These are phyloP conservation scores for Carex myosuroides DNA, from an alignment of 176 grass and related monocot species.

Conservation along the genomic window DNA sequence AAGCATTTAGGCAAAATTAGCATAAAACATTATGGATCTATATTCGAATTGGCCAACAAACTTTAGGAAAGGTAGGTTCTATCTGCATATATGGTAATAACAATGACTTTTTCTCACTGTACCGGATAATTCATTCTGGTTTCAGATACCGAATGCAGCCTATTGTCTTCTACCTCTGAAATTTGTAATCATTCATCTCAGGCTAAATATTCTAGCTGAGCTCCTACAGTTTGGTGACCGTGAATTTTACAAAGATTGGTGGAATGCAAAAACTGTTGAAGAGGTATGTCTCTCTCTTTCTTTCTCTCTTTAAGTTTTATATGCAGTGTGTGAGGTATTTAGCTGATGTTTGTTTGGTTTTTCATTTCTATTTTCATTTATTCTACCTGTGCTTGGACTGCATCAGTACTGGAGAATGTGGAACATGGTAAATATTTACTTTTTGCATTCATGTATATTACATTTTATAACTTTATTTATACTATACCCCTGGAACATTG, in stretches of 20 bases:
- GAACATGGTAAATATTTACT: constrained; percentile 79
- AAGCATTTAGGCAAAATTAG: not conserved
- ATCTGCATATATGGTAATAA: not conserved
- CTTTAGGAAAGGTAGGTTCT: not conserved
- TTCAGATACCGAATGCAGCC: not conserved
- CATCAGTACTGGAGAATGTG: constrained; percentile 99
- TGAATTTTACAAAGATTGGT: constrained; percentile 99
- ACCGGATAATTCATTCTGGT: not conserved
- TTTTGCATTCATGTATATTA: constrained; percentile 6
- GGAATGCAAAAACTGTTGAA: constrained; percentile 98
- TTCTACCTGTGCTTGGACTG: constrained; percentile 22
- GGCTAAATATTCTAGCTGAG: constrained; percentile 96
- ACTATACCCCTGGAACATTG: not conserved
- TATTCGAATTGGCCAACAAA: not conserved
- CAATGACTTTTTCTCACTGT: not conserved
- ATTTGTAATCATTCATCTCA: constrained; percentile 28
- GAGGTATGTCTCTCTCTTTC: constrained; percentile 46
- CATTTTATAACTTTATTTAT: not conserved
- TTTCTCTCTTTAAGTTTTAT: constrained; percentile 11
- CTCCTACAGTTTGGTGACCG: constrained; percentile 87
- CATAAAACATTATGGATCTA: not conserved
- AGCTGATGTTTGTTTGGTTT: constrained; percentile 36
- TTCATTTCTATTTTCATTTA: constrained; percentile 20
- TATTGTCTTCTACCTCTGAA: not conserved
- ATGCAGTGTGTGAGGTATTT: constrained; percentile 11